A percentile compares a stretch with the other conserved stretches of the same genome.
Evolutionary conservation across 345 rosid species (phyloP).

Genomic region (Syzygium aromaticum): DNA sequence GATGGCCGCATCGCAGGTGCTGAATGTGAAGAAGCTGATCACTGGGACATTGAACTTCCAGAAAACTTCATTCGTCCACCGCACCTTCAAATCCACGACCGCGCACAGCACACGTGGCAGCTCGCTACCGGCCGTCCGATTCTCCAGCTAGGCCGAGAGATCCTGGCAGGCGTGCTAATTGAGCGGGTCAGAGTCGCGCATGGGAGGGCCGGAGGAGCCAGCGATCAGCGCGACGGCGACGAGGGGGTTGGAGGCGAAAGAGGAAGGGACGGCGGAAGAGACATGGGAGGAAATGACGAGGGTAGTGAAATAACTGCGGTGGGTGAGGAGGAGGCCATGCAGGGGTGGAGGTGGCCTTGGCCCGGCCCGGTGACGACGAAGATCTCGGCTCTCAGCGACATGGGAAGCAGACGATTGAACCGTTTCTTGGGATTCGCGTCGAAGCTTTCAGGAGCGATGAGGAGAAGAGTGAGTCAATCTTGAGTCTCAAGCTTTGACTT

Average conservation of each 20-base stretch:
- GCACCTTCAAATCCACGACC: conserved; percentile 27
- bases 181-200: background rate
- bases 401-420: background rate
- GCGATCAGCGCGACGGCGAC: conserved; percentile 1
- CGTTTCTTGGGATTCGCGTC: background rate
- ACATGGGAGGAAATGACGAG: conserved; percentile 20
- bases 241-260: conserved; percentile 16
- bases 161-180: conserved; percentile 3
- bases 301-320: conserved; percentile 8
- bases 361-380: conserved; percentile 28
- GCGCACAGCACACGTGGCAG: conserved; percentile 10
- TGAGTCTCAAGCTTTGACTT: too few relatives aligned
- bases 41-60: conserved; percentile 3
- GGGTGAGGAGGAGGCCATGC: conserved; percentile 17
- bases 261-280: conserved; percentile 18
- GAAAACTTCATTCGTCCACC: conserved; percentile 10
- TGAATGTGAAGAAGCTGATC: conserved; percentile 17
- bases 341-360: conserved; percentile 35
- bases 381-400: conserved; percentile 5
- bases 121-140: background rate
- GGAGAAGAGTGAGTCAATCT: background rate
- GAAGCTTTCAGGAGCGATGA: background rate
- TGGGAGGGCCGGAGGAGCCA: conserved; percentile 1
- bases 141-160: conserved; percentile 8
- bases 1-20: conserved; percentile 19